Evolutionary conservation across 2,329 filamentous ascomycete genomes (phyloP).

Genomic region (Aspergillus sp.): DNA sequence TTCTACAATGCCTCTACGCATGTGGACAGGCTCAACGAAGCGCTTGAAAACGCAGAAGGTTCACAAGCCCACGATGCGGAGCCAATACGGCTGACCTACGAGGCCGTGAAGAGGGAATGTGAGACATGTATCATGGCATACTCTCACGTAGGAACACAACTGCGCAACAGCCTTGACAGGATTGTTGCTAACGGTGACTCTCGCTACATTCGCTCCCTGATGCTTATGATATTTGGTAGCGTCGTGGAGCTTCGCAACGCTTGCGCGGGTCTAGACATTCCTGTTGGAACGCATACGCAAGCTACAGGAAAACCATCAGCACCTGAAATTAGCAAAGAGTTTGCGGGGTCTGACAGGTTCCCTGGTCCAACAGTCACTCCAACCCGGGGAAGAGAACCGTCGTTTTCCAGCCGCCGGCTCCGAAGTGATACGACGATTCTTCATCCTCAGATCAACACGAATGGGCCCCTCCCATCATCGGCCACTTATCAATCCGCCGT

Average conservation of each 20-base stretch:
- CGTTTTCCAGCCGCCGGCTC: slow-evolving; percentile 44
- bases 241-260: slow-evolving; percentile 61
- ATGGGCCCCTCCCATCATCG: slow-evolving; percentile 34
- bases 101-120: slow-evolving; percentile 48
- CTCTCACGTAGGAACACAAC: slow-evolving; percentile 49
- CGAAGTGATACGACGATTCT: slow-evolving; percentile 54
- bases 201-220: slow-evolving; percentile 58
- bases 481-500: slow-evolving; percentile 25
- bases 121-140: slow-evolving; percentile 53
- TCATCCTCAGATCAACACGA: slow-evolving; percentile 37
- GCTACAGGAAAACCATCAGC: slow-evolving; percentile 27
- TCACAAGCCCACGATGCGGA: slow-evolving; percentile 53
- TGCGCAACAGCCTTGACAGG: slow-evolving; percentile 50
- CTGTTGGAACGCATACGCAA: slow-evolving; percentile 33
- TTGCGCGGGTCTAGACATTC: slow-evolving; percentile 52
- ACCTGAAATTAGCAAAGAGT: slow-evolving; percentile 31
- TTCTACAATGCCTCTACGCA: slow-evolving; percentile 58
- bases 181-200: slow-evolving; percentile 57
- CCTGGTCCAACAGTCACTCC: slow-evolving; percentile 41
- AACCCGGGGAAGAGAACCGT: slow-evolving; percentile 45
- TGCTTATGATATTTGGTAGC: slow-evolving; percentile 60
- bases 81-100: slow-evolving; percentile 39
- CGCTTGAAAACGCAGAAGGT: slow-evolving; percentile 51
- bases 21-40: slow-evolving; percentile 57
- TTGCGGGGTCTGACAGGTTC: slow-evolving; percentile 28